Evolutionary conservation across 1,284 basidiomycete species (phyloP).

Genomic region (Boletus albobrunnescens): DNA sequence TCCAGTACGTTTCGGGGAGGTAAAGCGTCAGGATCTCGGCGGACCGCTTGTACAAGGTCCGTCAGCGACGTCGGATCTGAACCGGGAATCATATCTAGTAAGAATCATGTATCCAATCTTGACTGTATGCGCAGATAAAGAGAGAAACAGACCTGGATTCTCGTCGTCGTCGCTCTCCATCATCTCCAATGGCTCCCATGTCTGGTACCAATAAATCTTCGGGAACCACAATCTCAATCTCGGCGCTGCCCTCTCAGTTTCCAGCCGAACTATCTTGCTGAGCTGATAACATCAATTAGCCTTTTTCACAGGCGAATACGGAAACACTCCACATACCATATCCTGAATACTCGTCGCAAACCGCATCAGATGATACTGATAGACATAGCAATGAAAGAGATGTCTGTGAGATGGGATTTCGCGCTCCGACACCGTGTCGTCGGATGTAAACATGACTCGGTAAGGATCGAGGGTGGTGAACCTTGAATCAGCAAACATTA

Average conservation of each 20-base stretch:
- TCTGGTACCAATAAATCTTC: conserved; percentile 38
- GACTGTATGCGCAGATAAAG: not conserved
- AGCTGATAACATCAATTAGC: conserved; percentile 37
- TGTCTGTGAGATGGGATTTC: conserved; percentile 56
- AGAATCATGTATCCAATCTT: not conserved
- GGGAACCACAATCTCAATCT: conserved; percentile 79
- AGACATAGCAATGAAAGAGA: conserved; percentile 68
- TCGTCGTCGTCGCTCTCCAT: conserved; percentile 51
- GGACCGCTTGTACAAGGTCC: conserved; percentile 53
- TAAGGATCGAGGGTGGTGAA: conserved; percentile 70
- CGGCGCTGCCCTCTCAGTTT: conserved; percentile 47
- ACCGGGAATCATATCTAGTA: conserved; percentile 61
- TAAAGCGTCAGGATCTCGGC: conserved; percentile 71
- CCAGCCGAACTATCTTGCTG: conserved; percentile 52
- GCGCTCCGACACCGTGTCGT: conserved; percentile 32
- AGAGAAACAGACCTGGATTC: conserved; percentile 41
- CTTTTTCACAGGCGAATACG: conserved; percentile 23
- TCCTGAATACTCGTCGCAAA: conserved; percentile 45
- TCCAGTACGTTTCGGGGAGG: conserved; percentile 62
- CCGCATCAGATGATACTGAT: conserved; percentile 67
- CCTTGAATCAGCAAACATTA: conserved; percentile 37
- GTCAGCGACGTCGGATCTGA: conserved; percentile 38
- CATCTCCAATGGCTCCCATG: conserved; percentile 47
- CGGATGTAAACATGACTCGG: conserved; percentile 53
- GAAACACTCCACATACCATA: conserved; percentile 40